phyloP scores from a whole-genome alignment of 495 filamentous ascomycete genomes.

The Lasiosphaeriaceae sp. region DNA sequence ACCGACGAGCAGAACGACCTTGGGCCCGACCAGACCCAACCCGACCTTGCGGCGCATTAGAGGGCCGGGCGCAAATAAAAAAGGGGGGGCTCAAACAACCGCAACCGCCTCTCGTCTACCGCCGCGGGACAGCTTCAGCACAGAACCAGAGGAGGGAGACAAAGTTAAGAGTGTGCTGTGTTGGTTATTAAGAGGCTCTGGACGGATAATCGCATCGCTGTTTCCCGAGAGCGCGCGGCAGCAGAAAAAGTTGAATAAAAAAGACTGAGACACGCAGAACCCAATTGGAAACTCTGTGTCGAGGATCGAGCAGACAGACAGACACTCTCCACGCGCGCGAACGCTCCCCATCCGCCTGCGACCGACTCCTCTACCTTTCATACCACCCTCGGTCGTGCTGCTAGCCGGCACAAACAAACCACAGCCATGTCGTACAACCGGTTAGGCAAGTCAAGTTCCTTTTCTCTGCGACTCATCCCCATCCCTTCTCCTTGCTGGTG shows the following conservation, averaged over 20 bases:
- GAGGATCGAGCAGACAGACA: not conserved
- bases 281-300: slow-evolving; percentile 5
- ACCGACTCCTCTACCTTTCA: no score
- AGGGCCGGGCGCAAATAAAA: not conserved
- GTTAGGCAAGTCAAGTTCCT: slow-evolving; percentile 52
- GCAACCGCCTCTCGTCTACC: not conserved
- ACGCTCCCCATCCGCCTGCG: not conserved
- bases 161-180: no score
- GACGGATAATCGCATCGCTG: no score
- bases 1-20: no score
- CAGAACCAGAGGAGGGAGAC: no score
- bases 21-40: no score
- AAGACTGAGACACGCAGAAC: slow-evolving; percentile 1
- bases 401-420: slow-evolving; percentile 5
- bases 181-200: no score
- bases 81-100: not conserved
- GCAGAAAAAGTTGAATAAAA: no score
- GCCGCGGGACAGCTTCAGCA: no score
- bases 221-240: no score
- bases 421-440: slow-evolving; percentile 65
- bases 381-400: not conserved
- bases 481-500: not conserved
- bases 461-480: not conserved
- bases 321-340: not conserved
- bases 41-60: not conserved